Conservation (phyloP, 2,329 filamentous ascomycete species). For the Colletotrichum kahawae region DNA sequence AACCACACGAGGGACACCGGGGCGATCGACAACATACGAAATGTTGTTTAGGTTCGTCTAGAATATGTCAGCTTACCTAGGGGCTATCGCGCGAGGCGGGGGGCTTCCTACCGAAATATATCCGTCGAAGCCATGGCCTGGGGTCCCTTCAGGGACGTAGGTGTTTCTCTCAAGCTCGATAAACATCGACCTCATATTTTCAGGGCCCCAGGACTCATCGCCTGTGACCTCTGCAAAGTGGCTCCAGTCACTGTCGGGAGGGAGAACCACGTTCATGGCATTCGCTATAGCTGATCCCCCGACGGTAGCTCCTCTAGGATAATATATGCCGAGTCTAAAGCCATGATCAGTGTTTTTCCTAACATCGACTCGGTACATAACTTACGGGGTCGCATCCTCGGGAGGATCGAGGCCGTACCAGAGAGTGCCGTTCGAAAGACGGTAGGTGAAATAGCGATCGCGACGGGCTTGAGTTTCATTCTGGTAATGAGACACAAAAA, state of each 20-base stretch:
- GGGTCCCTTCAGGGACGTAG: constrained; percentile 40
- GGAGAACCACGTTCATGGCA: constrained; percentile 50
- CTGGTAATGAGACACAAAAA: constrained; percentile 25
- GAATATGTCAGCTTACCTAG: background rate
- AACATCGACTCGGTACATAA: background rate
- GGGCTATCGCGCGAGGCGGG: no score
- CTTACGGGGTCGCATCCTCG: constrained; percentile 22
- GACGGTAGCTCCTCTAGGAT: constrained; percentile 30
- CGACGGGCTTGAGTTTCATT: constrained; percentile 19
- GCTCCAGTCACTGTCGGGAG: constrained; percentile 54
- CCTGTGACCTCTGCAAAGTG: constrained; percentile 53
- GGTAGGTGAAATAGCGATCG: constrained; percentile 22
- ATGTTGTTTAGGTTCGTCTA: constrained; percentile 27
- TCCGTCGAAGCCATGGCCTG: constrained; percentile 54
- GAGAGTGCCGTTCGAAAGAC: constrained; percentile 17
- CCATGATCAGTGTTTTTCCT: background rate
- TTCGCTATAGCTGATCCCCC: constrained; percentile 40
- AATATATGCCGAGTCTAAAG: constrained; percentile 26
- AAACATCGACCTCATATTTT: constrained; percentile 56
- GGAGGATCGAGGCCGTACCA: constrained; percentile 24
- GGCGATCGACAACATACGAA: background rate
- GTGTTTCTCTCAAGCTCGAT: constrained; percentile 49
- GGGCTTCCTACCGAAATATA: constrained; percentile 38
- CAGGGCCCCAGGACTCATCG: constrained; percentile 52
- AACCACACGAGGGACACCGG: background rate